Base-by-base conservation (phyloP, 1,139 yeast genomes). In the Blastobotrys petasosporus region DNA sequence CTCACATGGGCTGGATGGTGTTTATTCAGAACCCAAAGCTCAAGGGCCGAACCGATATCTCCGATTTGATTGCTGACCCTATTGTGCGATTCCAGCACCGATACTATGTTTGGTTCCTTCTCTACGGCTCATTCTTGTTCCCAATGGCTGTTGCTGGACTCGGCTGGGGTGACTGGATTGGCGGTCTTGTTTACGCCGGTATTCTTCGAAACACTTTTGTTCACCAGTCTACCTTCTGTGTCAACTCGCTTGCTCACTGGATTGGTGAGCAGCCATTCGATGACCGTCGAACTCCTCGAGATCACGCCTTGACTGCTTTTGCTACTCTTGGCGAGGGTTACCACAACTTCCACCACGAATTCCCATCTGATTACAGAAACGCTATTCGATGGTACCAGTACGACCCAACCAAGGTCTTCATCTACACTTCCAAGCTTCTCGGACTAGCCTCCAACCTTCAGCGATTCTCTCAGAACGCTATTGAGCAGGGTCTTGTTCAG, bases 311-410 rank as follows among this genome's bases (percentile, higher is more conserved):
- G 55, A 92, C 98, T 51, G 98, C 98, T 6, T 70, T 92, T 51
- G 95, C 87, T 51, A 92, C 98, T 10, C 85, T 92, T 60, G 98
- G 98, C 65, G 98, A 92, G 74, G 98, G 98, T 51, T 90, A 92
- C 78, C 98, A 92, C 71, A 92, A 92, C 74, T 92, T 92, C 82
- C 98, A 92, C 71, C 98, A 92, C 72, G 97, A 94, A 74, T 92
- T 90, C 79, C 98, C 98, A 57, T 80, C 94, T 40, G 98, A 92
- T 73, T 92, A 92, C 79, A 81, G 98, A 75, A 92, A 92, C 65
- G 98, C 98, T 42, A 78, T 92, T 65, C 85, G 81, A 69, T 94
- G 98, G 98, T 92, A 85, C 76, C 98, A 94, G 77, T 92, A 84
- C 69, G 98, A 92, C 68, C 98, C 98, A 57, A 92, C 97, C 56